These are phyloP conservation scores for Gleditsia sinensis DNA, from an alignment of 306 rosid species.

Conservation along the genomic window DNA sequence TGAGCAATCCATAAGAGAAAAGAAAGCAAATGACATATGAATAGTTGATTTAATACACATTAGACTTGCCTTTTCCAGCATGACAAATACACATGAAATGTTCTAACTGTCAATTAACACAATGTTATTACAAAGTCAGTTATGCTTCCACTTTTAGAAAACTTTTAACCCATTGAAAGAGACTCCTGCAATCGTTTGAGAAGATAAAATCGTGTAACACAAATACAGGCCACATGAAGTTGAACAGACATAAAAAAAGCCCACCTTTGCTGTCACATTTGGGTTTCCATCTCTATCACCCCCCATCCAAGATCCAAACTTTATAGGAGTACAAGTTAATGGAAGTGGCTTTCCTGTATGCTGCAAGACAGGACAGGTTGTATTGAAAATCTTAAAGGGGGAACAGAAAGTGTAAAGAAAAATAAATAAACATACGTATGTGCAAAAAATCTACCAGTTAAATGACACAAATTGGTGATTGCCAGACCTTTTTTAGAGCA, in stretches of 20 bases:
- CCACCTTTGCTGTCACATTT: slow-evolving; percentile 87
- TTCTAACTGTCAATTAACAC: background rate
- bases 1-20: slow-evolving; percentile 5
- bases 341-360: slow-evolving; percentile 95
- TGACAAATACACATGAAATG: background rate
- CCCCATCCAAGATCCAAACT: slow-evolving; percentile 98
- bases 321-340: slow-evolving; percentile 87
- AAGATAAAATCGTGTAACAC: slow-evolving; percentile 22
- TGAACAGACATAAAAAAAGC: slow-evolving; percentile 18
- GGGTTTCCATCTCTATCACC: slow-evolving; percentile 99
- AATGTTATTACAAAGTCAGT: slow-evolving; percentile 13
- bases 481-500: slow-evolving; percentile 83
- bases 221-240: slow-evolving; percentile 10
- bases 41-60: background rate
- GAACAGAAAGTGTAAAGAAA: background rate
- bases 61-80: slow-evolving; percentile 11
- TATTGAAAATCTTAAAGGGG: slow-evolving; percentile 21
- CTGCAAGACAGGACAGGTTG: slow-evolving; percentile 40
- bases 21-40: slow-evolving; percentile 13
- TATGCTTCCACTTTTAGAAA: slow-evolving; percentile 7
- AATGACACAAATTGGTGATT: slow-evolving; percentile 31
- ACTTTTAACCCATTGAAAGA: slow-evolving; percentile 19
- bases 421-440: background rate
- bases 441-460: slow-evolving; percentile 30
- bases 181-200: slow-evolving; percentile 9